These are phyloP conservation scores for Lomentospora prolificans DNA, from an alignment of 2,329 filamentous ascomycete species.

Conservation along the genomic window DNA sequence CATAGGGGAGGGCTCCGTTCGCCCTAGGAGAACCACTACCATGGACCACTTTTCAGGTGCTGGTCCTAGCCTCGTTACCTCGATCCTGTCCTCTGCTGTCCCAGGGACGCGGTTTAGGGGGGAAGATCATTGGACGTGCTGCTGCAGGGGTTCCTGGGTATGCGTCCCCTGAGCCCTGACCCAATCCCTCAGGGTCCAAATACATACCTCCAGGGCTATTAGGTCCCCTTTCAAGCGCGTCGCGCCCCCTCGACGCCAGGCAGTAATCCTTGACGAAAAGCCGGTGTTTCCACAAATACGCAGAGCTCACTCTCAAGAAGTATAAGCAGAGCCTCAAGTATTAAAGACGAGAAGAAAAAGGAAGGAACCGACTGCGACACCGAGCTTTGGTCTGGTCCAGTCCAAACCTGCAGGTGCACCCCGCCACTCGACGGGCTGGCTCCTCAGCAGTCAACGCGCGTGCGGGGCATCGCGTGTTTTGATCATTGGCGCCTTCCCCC, in stretches of 20 bases:
- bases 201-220: too few species aligned
- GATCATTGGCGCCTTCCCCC: too few species aligned
- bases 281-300: neutral
- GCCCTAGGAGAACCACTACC: neutral
- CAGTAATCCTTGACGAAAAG: too few species aligned
- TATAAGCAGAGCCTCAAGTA: neutral
- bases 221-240: too few species aligned
- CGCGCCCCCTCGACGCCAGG: too few species aligned
- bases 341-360: neutral
- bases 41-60: neutral
- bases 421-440: too few species aligned
- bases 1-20: neutral
- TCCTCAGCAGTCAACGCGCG: too few species aligned
- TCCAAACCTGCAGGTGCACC: too few species aligned
- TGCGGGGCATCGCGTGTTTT: too few species aligned
- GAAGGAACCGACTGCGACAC: too few species aligned
- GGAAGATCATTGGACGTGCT: neutral
- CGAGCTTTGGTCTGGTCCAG: too few species aligned
- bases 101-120: constrained; percentile 1
- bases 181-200: neutral
- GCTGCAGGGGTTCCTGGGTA: neutral
- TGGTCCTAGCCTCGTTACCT: neutral
- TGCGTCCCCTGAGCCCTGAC: neutral
- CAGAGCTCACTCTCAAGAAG: neutral
- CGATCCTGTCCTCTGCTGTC: neutral